Evolutionary conservation across 164 flowering plant genomes (phyloP).

Genomic region (Magnolia sinica): DNA sequence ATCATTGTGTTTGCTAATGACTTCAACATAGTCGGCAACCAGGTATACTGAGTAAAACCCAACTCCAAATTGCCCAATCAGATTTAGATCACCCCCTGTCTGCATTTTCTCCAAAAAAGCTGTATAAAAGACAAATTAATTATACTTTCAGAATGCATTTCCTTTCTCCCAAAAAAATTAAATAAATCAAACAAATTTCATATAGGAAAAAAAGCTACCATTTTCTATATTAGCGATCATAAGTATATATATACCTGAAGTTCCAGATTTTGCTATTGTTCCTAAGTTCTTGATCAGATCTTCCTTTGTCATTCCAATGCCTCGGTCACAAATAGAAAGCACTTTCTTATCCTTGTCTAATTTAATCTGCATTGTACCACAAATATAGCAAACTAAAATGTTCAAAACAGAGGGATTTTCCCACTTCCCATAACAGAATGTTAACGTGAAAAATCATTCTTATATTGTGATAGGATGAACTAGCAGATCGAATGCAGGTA

Average conservation of each 20-base stretch:
- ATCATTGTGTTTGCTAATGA: constrained; percentile 93
- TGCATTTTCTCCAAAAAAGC: constrained; percentile 98
- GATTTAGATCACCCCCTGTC: constrained; percentile 86
- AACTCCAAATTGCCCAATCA: constrained; percentile 99
- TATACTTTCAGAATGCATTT: neutral
- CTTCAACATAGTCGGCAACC: constrained; percentile 97
- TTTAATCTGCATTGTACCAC: constrained; percentile 61
- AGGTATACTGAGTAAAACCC: constrained; percentile 98
- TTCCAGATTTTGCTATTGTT: constrained; percentile 97
- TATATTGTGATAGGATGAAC: no score
- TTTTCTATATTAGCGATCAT: neutral
- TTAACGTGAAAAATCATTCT: no score
- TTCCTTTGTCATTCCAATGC: constrained; percentile 98
- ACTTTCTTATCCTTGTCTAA: constrained; percentile 90
- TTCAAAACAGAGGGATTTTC: neutral
- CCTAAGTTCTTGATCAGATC: constrained; percentile 96
- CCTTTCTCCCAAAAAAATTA: neutral
- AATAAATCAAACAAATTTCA: neutral
- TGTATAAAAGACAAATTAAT: constrained; percentile 25
- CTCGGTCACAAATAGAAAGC: constrained; percentile 88
- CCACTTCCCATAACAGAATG: neutral
- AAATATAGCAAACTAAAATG: neutral
- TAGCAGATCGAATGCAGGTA: no score
- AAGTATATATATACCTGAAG: constrained; percentile 56
- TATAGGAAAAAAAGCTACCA: no score